Conservation (phyloP, 1,284 basidiomycete species). For the Prillingera fragicola region DNA sequence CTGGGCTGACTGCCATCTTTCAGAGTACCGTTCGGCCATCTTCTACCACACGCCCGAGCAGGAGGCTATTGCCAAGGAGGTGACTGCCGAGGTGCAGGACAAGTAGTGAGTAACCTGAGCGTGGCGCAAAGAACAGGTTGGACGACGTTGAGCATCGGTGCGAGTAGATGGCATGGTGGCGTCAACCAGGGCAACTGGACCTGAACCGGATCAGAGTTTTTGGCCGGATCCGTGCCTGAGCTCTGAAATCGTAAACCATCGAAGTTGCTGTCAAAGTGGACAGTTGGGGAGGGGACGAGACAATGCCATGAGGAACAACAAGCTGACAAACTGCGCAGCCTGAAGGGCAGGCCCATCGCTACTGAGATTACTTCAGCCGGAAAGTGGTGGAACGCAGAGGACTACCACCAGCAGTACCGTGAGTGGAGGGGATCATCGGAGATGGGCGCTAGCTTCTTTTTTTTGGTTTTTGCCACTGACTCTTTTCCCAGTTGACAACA, state of each 20-base stretch:
- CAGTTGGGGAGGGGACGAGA: too few relatives aligned
- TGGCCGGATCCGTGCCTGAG: too few relatives aligned
- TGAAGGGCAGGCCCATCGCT: constrained; percentile 67
- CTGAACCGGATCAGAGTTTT: too few relatives aligned
- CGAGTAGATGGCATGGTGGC: too few relatives aligned
- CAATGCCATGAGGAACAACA: too few relatives aligned
- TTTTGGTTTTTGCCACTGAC: constrained; percentile 3
- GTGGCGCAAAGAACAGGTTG: too few relatives aligned
- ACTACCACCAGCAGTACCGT: constrained; percentile 75
- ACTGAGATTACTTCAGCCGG: constrained; percentile 65
- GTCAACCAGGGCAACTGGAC: too few relatives aligned
- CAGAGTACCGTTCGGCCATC: constrained; percentile 91
- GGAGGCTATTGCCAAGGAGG: constrained; percentile 63
- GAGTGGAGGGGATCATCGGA: constrained; percentile 27
- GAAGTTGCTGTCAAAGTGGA: too few relatives aligned
- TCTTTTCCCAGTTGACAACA: constrained; percentile 39
- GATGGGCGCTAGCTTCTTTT: too few relatives aligned
- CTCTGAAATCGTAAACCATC: too few relatives aligned
- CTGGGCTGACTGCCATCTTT: constrained; percentile 1
- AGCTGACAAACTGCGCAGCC: constrained; percentile 52
- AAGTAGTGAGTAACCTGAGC: constrained; percentile 63
- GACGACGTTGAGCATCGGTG: neutral
- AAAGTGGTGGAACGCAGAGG: constrained; percentile 75
- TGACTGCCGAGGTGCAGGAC: constrained; percentile 78
- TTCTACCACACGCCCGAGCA: constrained; percentile 78